Conservation (phyloP, 768 basidiomycete genomes). For the Russula olivacea region DNA sequence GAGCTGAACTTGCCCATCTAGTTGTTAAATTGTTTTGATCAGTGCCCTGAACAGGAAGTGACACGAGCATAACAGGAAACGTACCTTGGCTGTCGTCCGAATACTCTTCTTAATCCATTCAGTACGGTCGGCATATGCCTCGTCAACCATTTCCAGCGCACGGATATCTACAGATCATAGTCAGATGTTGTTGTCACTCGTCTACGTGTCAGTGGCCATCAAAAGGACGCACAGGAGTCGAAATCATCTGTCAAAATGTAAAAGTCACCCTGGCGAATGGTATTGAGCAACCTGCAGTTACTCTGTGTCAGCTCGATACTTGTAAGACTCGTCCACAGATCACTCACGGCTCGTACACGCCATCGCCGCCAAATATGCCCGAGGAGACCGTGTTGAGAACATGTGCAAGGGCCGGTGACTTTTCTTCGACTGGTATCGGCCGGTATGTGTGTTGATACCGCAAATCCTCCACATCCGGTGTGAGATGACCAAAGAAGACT, state of each 20-base stretch:
- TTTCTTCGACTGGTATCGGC: slow-evolving; percentile 71
- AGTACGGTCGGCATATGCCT: slow-evolving; percentile 74
- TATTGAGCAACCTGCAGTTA: slow-evolving; percentile 58
- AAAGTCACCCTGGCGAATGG: slow-evolving; percentile 68
- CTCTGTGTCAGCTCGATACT: slow-evolving; percentile 17
- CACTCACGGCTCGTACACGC: slow-evolving; percentile 83
- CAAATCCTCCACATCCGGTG: slow-evolving; percentile 81
- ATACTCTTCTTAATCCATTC: slow-evolving; percentile 94
- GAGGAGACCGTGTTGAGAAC: slow-evolving; percentile 71
- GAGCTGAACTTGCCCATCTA: slow-evolving; percentile 97
- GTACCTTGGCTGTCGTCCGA: slow-evolving; percentile 68
- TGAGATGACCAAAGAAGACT: slow-evolving; percentile 91
- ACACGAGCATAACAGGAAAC: neutral
- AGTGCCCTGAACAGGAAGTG: neutral
- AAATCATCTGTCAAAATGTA: slow-evolving; percentile 91
- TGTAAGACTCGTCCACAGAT: slow-evolving; percentile 15
- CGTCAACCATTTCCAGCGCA: slow-evolving; percentile 82
- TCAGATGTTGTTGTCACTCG: neutral
- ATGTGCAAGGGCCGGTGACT: slow-evolving; percentile 73
- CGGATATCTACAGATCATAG: slow-evolving; percentile 51
- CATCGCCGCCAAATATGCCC: slow-evolving; percentile 75
- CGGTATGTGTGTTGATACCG: slow-evolving; percentile 84
- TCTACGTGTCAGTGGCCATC: neutral
- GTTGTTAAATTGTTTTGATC: slow-evolving; percentile 1
- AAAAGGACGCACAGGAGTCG: slow-evolving; percentile 63